phyloP scores from a whole-genome alignment of 306 rosid species.

The Prinsepia uniflora region DNA sequence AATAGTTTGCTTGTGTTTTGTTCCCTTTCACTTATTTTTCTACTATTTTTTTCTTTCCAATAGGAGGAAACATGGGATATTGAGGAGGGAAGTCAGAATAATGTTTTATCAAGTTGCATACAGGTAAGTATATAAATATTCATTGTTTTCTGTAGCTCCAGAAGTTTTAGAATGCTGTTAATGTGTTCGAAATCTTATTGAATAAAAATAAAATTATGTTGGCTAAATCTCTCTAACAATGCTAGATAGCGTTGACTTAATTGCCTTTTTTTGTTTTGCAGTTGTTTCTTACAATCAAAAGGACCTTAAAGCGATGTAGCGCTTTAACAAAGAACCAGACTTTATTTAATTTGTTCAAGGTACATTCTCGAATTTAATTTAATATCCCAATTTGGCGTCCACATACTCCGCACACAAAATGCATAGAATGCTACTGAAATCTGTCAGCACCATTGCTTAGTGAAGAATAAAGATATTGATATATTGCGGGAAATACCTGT shows the following conservation, averaged over 20 bases:
- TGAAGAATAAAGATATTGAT: neutral
- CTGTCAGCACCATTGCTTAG: neutral
- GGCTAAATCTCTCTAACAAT: neutral
- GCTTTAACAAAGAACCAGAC: constrained; percentile 99
- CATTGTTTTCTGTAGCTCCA: constrained; percentile 7
- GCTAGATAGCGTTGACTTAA: neutral
- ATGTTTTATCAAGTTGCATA: constrained; percentile 95
- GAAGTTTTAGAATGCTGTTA: constrained; percentile 3
- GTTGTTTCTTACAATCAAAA: constrained; percentile 98
- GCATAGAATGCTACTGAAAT: neutral
- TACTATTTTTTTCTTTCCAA: constrained; percentile 12
- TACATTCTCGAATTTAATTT: constrained; percentile 31
- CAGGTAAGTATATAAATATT: constrained; percentile 52
- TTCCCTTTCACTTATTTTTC: constrained; percentile 11
- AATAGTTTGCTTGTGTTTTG: constrained; percentile 17
- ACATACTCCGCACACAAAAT: too few relatives aligned
- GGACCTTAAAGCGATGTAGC: constrained; percentile 95
- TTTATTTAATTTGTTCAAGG: constrained; percentile 82
- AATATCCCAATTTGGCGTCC: neutral
- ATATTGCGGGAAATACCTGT: neutral
- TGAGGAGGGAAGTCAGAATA: constrained; percentile 97
- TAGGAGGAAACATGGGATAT: constrained; percentile 99
- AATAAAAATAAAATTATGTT: neutral
- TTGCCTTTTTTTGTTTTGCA: constrained; percentile 21
- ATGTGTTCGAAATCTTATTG: neutral